Conservation (phyloP, 2,329 filamentous ascomycete genomes). For the Saccharata proteae region DNA sequence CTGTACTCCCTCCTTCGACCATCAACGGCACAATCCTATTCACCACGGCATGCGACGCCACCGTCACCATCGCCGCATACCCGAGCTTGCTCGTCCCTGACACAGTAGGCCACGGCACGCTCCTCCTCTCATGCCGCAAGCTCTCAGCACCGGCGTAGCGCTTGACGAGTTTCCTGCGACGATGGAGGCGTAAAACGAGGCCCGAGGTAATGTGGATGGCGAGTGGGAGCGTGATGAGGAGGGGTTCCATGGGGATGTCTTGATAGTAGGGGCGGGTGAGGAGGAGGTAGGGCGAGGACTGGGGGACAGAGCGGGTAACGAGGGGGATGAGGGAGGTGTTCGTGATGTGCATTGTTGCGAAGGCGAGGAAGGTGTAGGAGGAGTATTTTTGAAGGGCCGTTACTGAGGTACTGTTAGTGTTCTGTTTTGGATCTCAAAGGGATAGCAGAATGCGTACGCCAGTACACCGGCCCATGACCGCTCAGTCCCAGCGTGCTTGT, state of each 20-base stretch:
- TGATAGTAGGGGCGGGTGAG: conserved; percentile 90
- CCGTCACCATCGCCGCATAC: conserved; percentile 53
- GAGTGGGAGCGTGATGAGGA: conserved; percentile 66
- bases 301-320: conserved; percentile 40
- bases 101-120: conserved; percentile 54
- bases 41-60: conserved; percentile 59
- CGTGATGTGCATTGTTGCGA: conserved; percentile 29
- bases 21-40: conserved; percentile 65
- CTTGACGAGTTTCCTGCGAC: conserved; percentile 56
- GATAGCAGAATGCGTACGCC: conserved; percentile 42
- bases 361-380: conserved; percentile 46
- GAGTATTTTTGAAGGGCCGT: conserved; percentile 76
- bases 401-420: conserved; percentile 35
- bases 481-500: conserved; percentile 44
- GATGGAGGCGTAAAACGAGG: conserved; percentile 61
- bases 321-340: conserved; percentile 34
- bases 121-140: conserved; percentile 38
- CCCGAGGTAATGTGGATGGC: conserved; percentile 66
- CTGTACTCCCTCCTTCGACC: conserved; percentile 74
- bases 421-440: not conserved
- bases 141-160: conserved; percentile 57
- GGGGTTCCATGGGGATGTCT: conserved; percentile 59
- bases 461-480: conserved; percentile 61
- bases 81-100: conserved; percentile 62
- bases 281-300: conserved; percentile 73